Conservation (phyloP, 176 grass and related monocot species). For the Avena sativa region DNA sequence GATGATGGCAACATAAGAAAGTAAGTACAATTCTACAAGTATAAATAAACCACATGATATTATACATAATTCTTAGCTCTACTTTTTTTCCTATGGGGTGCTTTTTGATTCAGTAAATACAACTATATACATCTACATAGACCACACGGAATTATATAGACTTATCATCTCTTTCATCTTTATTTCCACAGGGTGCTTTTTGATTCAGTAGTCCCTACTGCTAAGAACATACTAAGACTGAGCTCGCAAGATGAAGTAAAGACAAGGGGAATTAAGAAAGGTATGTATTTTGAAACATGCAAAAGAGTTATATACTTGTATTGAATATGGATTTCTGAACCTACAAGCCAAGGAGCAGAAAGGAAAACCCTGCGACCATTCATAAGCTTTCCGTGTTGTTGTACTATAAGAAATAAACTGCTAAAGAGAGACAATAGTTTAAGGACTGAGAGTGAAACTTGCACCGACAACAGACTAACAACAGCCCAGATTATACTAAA, state of each 20-base stretch:
- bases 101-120: constrained; percentile 82
- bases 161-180: constrained; percentile 35
- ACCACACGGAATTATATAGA: not conserved
- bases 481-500: not conserved
- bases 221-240: constrained; percentile 29
- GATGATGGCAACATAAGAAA: constrained; percentile 61
- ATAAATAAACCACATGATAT: not conserved
- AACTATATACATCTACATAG: not conserved
- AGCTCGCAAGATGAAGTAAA: constrained; percentile 25
- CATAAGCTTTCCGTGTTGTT: not conserved
- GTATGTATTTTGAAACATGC: constrained; percentile 31
- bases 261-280: constrained; percentile 22
- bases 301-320: not conserved
- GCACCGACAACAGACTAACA: not conserved
- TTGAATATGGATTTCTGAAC: not conserved
- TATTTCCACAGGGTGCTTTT: constrained; percentile 65
- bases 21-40: constrained; percentile 46
- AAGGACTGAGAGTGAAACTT: not conserved
- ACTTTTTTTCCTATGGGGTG: constrained; percentile 47
- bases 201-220: constrained; percentile 45
- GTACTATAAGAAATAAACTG: not conserved
- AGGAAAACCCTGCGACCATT: not conserved
- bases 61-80: constrained; percentile 9
- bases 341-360: not conserved
- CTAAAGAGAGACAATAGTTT: not conserved